Base-by-base conservation (phyloP, 2,329 filamentous ascomycete genomes). In the Pseudogymnoascus sp. region DNA sequence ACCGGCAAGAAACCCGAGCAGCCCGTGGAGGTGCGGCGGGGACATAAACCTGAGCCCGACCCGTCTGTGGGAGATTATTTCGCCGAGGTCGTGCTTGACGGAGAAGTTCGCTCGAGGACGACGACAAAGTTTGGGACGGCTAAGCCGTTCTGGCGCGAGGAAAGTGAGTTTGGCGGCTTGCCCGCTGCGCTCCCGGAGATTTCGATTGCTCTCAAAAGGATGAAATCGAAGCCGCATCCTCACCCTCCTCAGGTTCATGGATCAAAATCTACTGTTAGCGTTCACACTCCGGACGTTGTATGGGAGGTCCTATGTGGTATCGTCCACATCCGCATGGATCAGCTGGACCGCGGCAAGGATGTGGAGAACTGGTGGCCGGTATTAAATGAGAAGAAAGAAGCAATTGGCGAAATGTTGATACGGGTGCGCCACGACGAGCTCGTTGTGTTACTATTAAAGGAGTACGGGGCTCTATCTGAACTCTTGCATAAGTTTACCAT, bases 301-400 rank as follows among this genome's bases (percentile, higher is more conserved):
- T 77, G 78, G 2, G 85, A 88, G 69, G 72, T 81, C 12, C 71
- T 84, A 2, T 85, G 83, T 66, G 90, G 91, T 1, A 85, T 87
- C 60, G 88, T 96, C n/a, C 91, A 96, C 68, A 69, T 75, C 46
- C 84, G 87, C 19, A 78, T 97, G 6, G 88, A 93, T 64, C 89
- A 92, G 66, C 75, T 96, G 14, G 90, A 93, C 38, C 82, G 85
- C 0, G 88, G 87, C 14, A 89, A 89, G 70, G 89, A 93, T 63
- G 82, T 88, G 35, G 93, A 98, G 74, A 89, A 92, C 70, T 97
- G 93, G 93, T 89, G 91, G 79, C 89, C 88, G 14, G 85, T 96
- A 22, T 76, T 88, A 59, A 91, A 96, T 70, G 87, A 89, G 67
- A 86, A 84, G 66, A 86, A 90, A 65, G 88, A 92, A 69, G 79